phyloP scores from a whole-genome alignment of 2,329 filamentous ascomycete species.

The Aspergillus ruber region DNA sequence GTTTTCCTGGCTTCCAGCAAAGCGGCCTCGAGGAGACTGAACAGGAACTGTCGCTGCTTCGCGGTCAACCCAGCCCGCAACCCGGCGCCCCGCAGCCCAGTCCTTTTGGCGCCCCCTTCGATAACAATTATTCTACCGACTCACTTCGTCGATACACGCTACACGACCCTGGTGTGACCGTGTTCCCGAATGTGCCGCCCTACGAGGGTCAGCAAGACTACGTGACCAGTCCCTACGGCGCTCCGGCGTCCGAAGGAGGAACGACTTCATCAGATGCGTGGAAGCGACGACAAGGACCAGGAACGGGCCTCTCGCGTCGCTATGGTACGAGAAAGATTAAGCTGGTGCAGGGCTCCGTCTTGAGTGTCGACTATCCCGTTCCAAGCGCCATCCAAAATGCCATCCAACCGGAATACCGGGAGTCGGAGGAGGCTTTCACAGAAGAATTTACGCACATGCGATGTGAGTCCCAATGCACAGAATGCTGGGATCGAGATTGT shows the following conservation, averaged over 20 bases:
- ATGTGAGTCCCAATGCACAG: constrained; percentile 46
- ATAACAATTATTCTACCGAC: constrained; percentile 38
- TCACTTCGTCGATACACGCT: constrained; percentile 26
- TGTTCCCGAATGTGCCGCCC: constrained; percentile 43
- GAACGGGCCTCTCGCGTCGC: constrained; percentile 58
- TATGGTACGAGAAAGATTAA: constrained; percentile 96
- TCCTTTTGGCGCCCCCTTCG: constrained; percentile 41
- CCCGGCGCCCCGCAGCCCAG: constrained; percentile 26
- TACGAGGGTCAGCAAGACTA: constrained; percentile 55
- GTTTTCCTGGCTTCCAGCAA: not conserved
- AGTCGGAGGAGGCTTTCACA: constrained; percentile 71
- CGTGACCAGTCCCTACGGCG: constrained; percentile 34
- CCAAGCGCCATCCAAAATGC: constrained; percentile 97
- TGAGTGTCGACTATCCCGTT: constrained; percentile 95
- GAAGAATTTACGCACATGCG: constrained; percentile 98
- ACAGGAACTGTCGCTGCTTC: not conserved
- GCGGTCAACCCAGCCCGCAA: not conserved
- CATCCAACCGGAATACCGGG: constrained; percentile 82
- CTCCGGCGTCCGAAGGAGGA: constrained; percentile 33
- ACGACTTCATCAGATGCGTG: constrained; percentile 61
- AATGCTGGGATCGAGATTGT: constrained; percentile 1
- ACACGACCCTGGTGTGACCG: constrained; percentile 49
- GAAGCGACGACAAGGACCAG: constrained; percentile 69
- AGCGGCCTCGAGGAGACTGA: not conserved
- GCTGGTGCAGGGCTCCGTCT: constrained; percentile 89